Percentiles rank a stretch among this genome's conserved stretches.
Evolutionary conservation across 768 basidiomycete genomes (phyloP).

Genomic region (Tylopilus balloui): DNA sequence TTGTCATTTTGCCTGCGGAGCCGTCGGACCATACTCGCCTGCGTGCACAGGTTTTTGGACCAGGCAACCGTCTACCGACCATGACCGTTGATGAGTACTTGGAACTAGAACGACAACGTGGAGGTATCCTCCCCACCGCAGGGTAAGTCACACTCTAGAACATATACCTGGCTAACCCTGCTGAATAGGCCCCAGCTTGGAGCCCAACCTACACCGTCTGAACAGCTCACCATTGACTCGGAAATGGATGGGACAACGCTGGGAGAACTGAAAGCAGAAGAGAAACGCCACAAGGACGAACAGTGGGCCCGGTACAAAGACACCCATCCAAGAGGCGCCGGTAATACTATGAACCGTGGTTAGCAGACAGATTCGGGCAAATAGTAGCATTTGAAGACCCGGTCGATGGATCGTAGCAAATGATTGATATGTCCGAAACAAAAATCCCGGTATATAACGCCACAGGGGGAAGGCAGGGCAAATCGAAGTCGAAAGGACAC

Average conservation of each 20-base stretch:
- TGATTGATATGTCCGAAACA: conserved; percentile 22
- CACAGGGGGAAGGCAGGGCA: conserved; percentile 5
- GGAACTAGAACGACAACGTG: conserved; percentile 74
- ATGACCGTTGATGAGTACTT: conserved; percentile 97
- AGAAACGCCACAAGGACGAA: conserved; percentile 81
- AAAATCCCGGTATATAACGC: conserved; percentile 27
- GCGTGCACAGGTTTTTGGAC: conserved; percentile 78
- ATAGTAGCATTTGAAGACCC: conserved; percentile 6
- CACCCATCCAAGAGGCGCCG: conserved; percentile 81
- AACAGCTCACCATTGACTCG: conserved; percentile 72
- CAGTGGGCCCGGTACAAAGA: conserved; percentile 91
- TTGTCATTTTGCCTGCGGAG: conserved; percentile 83
- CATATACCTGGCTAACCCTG: conserved; percentile 5
- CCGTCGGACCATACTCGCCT: conserved; percentile 64
- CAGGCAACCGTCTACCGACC: conserved; percentile 80
- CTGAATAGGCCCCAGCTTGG: conserved; percentile 59
- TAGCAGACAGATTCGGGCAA: conserved; percentile 11
- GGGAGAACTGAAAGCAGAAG: conserved; percentile 66
- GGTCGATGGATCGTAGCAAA: conserved; percentile 12
- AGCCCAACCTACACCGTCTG: conserved; percentile 63
- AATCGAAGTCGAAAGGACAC: background rate
- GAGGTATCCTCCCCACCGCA: conserved; percentile 84
- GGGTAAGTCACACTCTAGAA: conserved; percentile 51
- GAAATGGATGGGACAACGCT: conserved; percentile 78
- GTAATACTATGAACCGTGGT: conserved; percentile 95